Evolutionary conservation across 768 basidiomycete genomes (phyloP), one percentile per base, ranked within the genome.

Genomic region (Artomyces pyxidatus): DNA sequence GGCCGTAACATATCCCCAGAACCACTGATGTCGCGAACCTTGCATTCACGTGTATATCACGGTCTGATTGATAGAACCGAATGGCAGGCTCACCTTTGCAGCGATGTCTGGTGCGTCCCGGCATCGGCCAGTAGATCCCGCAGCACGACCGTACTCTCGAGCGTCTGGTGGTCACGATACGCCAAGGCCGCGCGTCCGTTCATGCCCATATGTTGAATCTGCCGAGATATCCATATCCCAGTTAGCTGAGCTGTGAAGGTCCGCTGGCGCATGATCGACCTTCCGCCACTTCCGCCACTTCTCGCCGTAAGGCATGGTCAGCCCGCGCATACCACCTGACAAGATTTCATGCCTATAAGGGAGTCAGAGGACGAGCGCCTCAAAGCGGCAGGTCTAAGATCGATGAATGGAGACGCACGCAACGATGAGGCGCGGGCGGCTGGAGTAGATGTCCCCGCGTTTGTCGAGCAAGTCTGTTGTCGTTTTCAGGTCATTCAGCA

Each of bases 341-440:
- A 56, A 41, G 16, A 56, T 53, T 12, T 56, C 52, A 30, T 53
- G 41, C 23, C 48, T 56, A n/a, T n/a, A n/a, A n/a, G n/a, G n/a
- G n/a, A n/a, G n/a, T n/a, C n/a, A n/a, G n/a, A n/a, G n/a, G 23
- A 5, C 2, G n/a, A 19, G 22, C 11, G 26, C 37, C 12, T 39
- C 19, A 47, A 30, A 3, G 22, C n/a, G 4, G 14, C 37, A 10
- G n/a, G 22, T 6, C 17, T 26, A 39, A 40, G 29, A 3, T 21
- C 1, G 23, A 9, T 9, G 2, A 16, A 39, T 3, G 25, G 0
- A 6, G 12, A 39, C 50, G 17, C 42, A 55, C 54, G 51, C 47
- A 19, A 40, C 52, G 10, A 55, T 43, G 3, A 45, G 25, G 30
- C 51, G 48, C 14, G 54, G 51, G 19, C 54, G 47, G 19, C 45